These are phyloP conservation scores for Begonia peltatifolia DNA, from an alignment of 306 rosid genomes.

Conservation along the genomic window DNA sequence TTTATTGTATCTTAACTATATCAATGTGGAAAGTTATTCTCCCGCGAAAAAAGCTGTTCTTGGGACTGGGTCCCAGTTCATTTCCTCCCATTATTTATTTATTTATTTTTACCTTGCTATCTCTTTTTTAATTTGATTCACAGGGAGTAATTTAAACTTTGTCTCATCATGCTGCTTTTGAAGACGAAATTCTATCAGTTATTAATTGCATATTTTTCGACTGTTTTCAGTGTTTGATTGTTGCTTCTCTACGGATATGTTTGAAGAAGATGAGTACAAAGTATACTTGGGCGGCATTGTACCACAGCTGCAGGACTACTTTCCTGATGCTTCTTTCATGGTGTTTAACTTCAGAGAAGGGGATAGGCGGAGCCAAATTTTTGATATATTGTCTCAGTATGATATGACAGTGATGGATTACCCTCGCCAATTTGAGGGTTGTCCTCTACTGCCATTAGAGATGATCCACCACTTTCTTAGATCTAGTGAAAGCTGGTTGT, in stretches of 20 bases:
- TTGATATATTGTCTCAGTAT: constrained; percentile 74
- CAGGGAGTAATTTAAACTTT: no score
- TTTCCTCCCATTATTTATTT: no score
- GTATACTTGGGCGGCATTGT: constrained; percentile 79
- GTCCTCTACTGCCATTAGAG: constrained; percentile 81
- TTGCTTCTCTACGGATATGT: constrained; percentile 79
- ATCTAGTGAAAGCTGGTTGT: constrained; percentile 97
- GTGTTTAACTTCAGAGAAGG: constrained; percentile 96
- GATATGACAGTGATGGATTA: constrained; percentile 98
- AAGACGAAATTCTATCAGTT: not conserved
- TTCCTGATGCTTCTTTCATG: constrained; percentile 93
- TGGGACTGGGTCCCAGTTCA: no score
- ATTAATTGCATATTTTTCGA: constrained; percentile 3
- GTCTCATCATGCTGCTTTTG: not conserved
- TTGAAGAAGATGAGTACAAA: constrained; percentile 84
- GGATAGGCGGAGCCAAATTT: constrained; percentile 56
- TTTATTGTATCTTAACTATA: no score
- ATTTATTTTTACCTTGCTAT: no score
- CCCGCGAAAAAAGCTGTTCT: no score
- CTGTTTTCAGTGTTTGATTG: constrained; percentile 75
- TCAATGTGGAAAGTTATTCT: no score
- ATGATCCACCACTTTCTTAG: constrained; percentile 97
- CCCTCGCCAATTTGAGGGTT: constrained; percentile 85
- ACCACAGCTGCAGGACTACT: constrained; percentile 82
- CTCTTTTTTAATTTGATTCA: no score